A percentile compares a stretch with the other conserved stretches of the same genome.
Evolutionary conservation across 495 filamentous ascomycete species (phyloP).

Genomic region (Podospora conica): DNA sequence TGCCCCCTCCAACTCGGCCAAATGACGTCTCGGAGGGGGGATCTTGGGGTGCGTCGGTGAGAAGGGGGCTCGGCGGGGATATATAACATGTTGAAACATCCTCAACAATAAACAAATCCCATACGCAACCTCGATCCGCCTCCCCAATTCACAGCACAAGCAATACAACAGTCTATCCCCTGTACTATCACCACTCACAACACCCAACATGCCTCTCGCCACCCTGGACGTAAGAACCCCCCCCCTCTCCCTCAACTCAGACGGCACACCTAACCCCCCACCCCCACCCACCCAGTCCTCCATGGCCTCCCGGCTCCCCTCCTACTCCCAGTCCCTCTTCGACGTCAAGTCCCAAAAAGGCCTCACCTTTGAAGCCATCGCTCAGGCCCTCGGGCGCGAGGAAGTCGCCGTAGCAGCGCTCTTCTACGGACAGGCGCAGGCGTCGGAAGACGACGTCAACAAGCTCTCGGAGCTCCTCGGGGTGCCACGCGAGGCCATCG

Average conservation of each 20-base stretch:
- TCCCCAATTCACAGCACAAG: background rate
- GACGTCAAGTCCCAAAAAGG: conserved; percentile 67
- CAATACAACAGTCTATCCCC: background rate
- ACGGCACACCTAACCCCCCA: conserved; percentile 1
- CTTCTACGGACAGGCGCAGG: conserved; percentile 89
- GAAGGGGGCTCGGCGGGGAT: background rate
- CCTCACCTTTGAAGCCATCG: conserved; percentile 79
- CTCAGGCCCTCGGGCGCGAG: conserved; percentile 65
- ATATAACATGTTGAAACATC: background rate
- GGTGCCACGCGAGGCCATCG: conserved; percentile 52
- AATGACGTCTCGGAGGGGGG: conserved; percentile 2
- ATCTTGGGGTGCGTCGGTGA: background rate
- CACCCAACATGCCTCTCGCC: conserved; percentile 26
- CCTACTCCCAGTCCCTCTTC: conserved; percentile 72
- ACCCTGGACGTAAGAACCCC: conserved; percentile 27
- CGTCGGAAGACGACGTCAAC: conserved; percentile 68
- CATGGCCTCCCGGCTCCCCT: conserved; percentile 50
- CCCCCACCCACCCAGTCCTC: conserved; percentile 30
- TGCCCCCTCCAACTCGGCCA: background rate
- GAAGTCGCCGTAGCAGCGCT: conserved; percentile 89
- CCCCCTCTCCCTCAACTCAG: background rate
- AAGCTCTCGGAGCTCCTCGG: conserved; percentile 64
- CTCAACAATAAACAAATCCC: background rate
- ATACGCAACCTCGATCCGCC: background rate
- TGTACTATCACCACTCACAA: background rate